Conservation (phyloP, 208 protist species). For the Trypanosomatidae sp. region DNA sequence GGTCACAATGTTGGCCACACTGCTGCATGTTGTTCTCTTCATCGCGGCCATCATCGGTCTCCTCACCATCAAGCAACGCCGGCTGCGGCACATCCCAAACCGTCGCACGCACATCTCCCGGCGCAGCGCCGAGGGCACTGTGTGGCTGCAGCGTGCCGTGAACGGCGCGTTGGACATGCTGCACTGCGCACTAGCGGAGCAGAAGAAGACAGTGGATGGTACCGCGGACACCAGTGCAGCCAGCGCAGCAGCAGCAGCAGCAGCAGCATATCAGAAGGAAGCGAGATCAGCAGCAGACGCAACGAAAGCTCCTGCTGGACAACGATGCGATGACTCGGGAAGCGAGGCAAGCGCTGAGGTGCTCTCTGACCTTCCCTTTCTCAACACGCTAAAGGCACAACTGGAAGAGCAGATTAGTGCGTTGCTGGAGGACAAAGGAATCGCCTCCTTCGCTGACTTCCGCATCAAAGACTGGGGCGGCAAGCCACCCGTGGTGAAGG, state of each 20-base stretch:
- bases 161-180: conserved; percentile 68
- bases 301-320: too few species aligned
- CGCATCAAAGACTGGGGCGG: conserved; percentile 62
- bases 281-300: too few species aligned
- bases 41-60: conserved; percentile 32
- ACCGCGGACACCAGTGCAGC: too few species aligned
- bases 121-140: conserved; percentile 63
- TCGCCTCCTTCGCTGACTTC: conserved; percentile 69
- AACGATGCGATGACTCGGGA: conserved; percentile 7
- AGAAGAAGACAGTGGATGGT: too few species aligned
- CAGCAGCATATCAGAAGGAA: not conserved
- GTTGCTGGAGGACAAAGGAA: conserved; percentile 77
- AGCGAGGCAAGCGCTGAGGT: conserved; percentile 15
- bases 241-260: conserved; percentile 5
- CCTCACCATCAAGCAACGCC: conserved; percentile 60
- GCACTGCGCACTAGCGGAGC: conserved; percentile 29
- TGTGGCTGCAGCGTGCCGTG: conserved; percentile 73
- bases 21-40: conserved; percentile 32
- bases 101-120: conserved; percentile 77
- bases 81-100: conserved; percentile 71
- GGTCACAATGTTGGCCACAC: conserved; percentile 15
- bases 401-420: conserved; percentile 79
- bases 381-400: conserved; percentile 35
- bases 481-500: conserved; percentile 54
- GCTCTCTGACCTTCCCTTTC: conserved; percentile 12